Conservation (phyloP, 805 yeast species). For the Ogataea trehaloabstinens region DNA sequence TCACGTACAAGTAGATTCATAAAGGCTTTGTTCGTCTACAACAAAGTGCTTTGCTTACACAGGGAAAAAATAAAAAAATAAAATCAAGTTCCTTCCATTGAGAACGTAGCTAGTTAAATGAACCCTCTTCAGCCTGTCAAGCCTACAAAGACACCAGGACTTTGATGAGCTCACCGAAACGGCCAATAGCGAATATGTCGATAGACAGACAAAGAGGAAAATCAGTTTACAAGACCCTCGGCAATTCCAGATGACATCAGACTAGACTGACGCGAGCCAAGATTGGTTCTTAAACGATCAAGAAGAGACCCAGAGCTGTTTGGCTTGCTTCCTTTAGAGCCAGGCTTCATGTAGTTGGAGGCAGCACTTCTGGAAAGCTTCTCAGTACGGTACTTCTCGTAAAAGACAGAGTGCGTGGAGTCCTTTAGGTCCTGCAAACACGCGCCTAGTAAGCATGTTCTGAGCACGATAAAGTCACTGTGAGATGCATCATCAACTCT, state of each 20-base stretch:
- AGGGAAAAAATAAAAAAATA: too few relatives aligned
- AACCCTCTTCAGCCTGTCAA: too few relatives aligned
- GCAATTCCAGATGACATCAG: constrained; percentile 15
- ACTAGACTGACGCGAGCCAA: constrained; percentile 23
- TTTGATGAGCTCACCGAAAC: too few relatives aligned
- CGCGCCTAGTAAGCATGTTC: constrained; percentile 74
- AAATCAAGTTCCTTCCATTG: too few relatives aligned
- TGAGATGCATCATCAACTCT: constrained; percentile 79
- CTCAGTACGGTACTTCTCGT: constrained; percentile 70
- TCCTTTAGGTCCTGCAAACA: constrained; percentile 77
- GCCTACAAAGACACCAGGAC: too few relatives aligned
- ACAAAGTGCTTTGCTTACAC: too few relatives aligned
- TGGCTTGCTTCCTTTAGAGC: constrained; percentile 17
- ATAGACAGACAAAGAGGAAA: too few relatives aligned
- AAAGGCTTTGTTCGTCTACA: too few relatives aligned
- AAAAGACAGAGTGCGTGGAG: constrained; percentile 72
- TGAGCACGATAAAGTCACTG: constrained; percentile 73
- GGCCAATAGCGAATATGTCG: too few relatives aligned
- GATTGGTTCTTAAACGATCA: constrained; percentile 22
- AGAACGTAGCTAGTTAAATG: too few relatives aligned
- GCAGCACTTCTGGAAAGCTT: constrained; percentile 24
- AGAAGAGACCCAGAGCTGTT: constrained; percentile 20
- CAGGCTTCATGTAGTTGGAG: constrained; percentile 10
- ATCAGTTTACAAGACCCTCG: constrained; percentile 17
- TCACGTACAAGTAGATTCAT: too few relatives aligned